phyloP scores from a whole-genome alignment of 2,329 filamentous ascomycete genomes.

The Paraconiothyrium sp. region DNA sequence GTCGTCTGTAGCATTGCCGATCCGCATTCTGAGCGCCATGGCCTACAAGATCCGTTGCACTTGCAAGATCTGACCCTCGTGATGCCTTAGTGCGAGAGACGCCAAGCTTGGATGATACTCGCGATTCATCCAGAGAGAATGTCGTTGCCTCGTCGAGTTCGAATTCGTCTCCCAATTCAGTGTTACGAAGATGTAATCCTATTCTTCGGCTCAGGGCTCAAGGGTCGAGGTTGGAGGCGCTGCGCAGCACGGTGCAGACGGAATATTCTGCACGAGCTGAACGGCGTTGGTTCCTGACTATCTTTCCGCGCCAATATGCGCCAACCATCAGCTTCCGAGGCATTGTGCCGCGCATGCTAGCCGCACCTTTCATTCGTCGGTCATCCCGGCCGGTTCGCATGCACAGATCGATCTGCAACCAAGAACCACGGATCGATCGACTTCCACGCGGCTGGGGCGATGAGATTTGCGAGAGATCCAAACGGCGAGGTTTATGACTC shows the following conservation, averaged over 20 bases:
- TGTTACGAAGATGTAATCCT: not conserved
- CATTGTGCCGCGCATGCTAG: not conserved
- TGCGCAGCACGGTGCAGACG: not conserved
- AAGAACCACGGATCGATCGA: conserved; percentile 4
- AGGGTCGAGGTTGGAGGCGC: not conserved
- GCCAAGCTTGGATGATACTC: not conserved
- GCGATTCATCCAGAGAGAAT: not conserved
- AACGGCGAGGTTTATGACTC: conserved; percentile 4
- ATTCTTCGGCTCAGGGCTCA: not conserved
- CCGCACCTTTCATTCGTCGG: not conserved
- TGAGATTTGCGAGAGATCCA: conserved; percentile 3
- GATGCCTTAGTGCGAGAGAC: not conserved
- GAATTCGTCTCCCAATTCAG: not conserved
- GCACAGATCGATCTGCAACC: not conserved
- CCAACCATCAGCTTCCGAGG: not conserved
- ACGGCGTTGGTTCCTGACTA: conserved; percentile 6
- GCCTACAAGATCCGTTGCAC: not conserved
- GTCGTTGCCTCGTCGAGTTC: not conserved
- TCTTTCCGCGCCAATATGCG: not conserved
- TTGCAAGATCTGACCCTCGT: not conserved
- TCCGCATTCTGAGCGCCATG: conserved; percentile 10
- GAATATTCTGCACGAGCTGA: not conserved
- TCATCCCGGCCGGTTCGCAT: not conserved
- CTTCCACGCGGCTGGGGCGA: conserved; percentile 3
- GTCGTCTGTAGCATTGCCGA: conserved; percentile 6